A percentile compares a stretch with the other conserved stretches of the same genome.
Evolutionary conservation across 202 grass and related monocot genomes (phyloP).

Genomic region (Sporobolus alterniflorus): DNA sequence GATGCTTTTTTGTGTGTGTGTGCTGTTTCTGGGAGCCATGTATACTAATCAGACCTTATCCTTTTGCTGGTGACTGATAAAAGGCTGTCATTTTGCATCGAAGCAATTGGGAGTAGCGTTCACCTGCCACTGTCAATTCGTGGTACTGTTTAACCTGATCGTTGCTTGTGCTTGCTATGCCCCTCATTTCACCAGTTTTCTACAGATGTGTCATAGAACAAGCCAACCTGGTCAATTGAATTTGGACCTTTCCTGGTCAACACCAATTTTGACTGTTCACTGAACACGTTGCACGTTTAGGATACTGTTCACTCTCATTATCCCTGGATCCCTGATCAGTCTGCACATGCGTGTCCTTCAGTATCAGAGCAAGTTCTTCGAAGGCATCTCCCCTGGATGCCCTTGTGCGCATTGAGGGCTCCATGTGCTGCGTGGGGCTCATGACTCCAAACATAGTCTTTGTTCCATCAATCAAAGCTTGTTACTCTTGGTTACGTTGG

Average conservation of each 20-base stretch:
- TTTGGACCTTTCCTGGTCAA: constrained; percentile 14
- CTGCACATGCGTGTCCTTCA: constrained; percentile 27
- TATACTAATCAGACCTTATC: constrained; percentile 4
- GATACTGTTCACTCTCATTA: constrained; percentile 19
- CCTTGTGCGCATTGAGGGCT: constrained; percentile 8
- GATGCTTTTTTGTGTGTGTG: neutral
- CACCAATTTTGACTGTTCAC: constrained; percentile 11
- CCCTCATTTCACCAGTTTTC: neutral
- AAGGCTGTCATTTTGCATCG: constrained; percentile 13
- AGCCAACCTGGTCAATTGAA: neutral
- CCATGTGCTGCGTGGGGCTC: constrained; percentile 23
- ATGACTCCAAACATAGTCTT: constrained; percentile 18
- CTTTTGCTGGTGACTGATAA: constrained; percentile 34
- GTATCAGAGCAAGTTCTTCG: neutral
- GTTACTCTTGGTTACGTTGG: neutral
- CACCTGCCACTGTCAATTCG: neutral
- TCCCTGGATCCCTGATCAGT: neutral
- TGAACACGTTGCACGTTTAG: constrained; percentile 7
- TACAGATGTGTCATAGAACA: neutral
- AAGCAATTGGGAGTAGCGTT: neutral
- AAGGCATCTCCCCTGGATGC: constrained; percentile 34
- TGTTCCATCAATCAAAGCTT: neutral
- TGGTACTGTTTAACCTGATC: neutral
- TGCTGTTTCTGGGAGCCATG: neutral
- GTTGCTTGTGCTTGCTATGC: neutral